Conservation (phyloP, 306 rosid species). For the Casuarina glauca region DNA sequence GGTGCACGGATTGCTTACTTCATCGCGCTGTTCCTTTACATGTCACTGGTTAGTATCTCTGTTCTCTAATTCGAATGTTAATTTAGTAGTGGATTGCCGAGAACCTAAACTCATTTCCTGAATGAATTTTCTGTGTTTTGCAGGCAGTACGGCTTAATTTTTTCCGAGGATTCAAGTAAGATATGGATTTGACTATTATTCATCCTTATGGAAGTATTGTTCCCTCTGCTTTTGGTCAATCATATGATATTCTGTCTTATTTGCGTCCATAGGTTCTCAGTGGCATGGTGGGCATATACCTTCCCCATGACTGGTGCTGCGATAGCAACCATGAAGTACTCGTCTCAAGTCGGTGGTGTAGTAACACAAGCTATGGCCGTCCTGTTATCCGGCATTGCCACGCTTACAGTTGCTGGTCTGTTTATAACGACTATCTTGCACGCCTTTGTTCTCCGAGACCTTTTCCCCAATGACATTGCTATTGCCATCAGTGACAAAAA, state of each 20-base stretch:
- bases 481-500: constrained; percentile 83
- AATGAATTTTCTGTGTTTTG: constrained; percentile 18
- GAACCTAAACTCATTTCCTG: not conserved
- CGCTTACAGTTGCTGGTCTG: constrained; percentile 53
- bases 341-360: constrained; percentile 53
- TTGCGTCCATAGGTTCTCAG: constrained; percentile 60
- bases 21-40: constrained; percentile 81
- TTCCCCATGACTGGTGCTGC: constrained; percentile 99
- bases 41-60: constrained; percentile 67
- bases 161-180: constrained; percentile 82
- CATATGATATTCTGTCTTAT: constrained; percentile 27
- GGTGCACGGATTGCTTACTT: constrained; percentile 75
- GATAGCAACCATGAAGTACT: constrained; percentile 81
- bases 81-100: not conserved
- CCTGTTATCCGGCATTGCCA: constrained; percentile 45
- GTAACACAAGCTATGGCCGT: constrained; percentile 58
- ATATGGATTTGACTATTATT: not conserved
- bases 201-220: not conserved
- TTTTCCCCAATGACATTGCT: constrained; percentile 90
- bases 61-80: not conserved
- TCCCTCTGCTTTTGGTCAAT: not conserved
- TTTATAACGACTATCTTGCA: constrained; percentile 61
- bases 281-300: constrained; percentile 99
- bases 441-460: constrained; percentile 70
- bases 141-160: constrained; percentile 85